These are phyloP conservation scores for Tetracentron sinense DNA, from an alignment of 164 flowering plant genomes.

Conservation along the genomic window DNA sequence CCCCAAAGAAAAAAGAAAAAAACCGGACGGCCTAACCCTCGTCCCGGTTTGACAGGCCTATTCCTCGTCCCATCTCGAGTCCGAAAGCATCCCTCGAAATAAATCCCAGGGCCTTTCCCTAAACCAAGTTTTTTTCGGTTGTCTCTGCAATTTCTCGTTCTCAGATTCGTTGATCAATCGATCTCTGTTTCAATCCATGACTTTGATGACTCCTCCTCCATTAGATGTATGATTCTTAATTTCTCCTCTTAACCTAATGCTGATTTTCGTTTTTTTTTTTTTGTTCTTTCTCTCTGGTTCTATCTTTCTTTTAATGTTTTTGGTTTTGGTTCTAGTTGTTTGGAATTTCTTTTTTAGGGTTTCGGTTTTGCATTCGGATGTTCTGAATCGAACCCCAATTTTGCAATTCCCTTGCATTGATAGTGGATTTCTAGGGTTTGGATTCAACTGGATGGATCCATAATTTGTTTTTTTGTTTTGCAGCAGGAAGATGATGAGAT, in stretches of 20 bases:
- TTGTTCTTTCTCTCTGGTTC: neutral
- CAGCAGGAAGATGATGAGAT: constrained; percentile 51
- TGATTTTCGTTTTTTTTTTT: no score
- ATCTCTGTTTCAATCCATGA: constrained; percentile 24
- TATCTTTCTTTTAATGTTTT: neutral
- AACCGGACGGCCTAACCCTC: no score
- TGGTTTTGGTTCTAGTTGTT: constrained; percentile 3
- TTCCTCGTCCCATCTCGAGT: constrained; percentile 10
- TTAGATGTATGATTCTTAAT: constrained; percentile 29
- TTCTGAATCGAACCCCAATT: neutral
- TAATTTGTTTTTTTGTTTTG: constrained; percentile 17
- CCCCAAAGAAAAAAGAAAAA: no score
- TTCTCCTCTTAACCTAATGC: neutral
- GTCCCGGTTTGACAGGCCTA: no score
- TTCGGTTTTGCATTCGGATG: neutral
- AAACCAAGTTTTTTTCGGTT: neutral
- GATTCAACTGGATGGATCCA: constrained; percentile 20
- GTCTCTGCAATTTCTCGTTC: constrained; percentile 5
- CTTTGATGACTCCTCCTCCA: constrained; percentile 50
- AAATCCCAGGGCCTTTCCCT: neutral
- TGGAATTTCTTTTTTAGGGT: neutral
- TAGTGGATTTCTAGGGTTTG: constrained; percentile 11
- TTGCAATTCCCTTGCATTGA: neutral
- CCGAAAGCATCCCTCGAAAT: neutral
- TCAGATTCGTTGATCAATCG: constrained; percentile 16